Evolutionary conservation across 257 asterid genomes (phyloP).

Genomic region (Gentiana macrophylla): DNA sequence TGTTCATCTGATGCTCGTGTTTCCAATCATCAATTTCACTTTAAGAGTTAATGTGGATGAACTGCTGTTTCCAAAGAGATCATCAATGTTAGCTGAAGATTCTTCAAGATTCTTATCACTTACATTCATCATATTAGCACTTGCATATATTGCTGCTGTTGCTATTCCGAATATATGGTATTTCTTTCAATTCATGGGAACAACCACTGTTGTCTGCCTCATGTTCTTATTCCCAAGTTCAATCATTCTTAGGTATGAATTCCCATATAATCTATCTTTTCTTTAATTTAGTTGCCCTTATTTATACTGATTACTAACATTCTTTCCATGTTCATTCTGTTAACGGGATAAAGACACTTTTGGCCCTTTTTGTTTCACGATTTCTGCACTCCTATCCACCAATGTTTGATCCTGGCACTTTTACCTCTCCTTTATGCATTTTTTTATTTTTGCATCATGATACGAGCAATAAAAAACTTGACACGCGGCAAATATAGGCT

Average conservation of each 20-base stretch:
- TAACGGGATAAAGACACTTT: too few relatives aligned
- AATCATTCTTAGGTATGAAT: slow-evolving; percentile 64
- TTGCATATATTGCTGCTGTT: slow-evolving; percentile 57
- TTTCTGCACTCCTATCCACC: too few relatives aligned
- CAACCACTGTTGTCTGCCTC: slow-evolving; percentile 83
- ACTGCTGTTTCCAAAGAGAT: slow-evolving; percentile 56
- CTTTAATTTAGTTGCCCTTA: background rate
- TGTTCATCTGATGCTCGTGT: slow-evolving; percentile 92
- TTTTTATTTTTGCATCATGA: too few relatives aligned
- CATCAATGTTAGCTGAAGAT: slow-evolving; percentile 34
- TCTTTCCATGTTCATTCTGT: background rate
- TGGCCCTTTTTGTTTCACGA: too few relatives aligned
- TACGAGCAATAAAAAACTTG: too few relatives aligned
- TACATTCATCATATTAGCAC: slow-evolving; percentile 42
- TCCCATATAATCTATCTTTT: too few relatives aligned
- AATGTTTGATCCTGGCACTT: too few relatives aligned
- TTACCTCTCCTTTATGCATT: too few relatives aligned
- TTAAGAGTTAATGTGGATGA: slow-evolving; percentile 75
- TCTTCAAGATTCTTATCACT: slow-evolving; percentile 42
- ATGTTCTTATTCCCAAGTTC: slow-evolving; percentile 96
- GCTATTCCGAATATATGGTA: slow-evolving; percentile 88
- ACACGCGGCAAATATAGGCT: too few relatives aligned
- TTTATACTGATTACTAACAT: background rate
- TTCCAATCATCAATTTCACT: slow-evolving; percentile 94
- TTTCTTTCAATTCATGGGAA: slow-evolving; percentile 94